These are phyloP conservation scores for Seminavis robusta DNA, from an alignment of 108 stramenopile species.

Conservation along the genomic window DNA sequence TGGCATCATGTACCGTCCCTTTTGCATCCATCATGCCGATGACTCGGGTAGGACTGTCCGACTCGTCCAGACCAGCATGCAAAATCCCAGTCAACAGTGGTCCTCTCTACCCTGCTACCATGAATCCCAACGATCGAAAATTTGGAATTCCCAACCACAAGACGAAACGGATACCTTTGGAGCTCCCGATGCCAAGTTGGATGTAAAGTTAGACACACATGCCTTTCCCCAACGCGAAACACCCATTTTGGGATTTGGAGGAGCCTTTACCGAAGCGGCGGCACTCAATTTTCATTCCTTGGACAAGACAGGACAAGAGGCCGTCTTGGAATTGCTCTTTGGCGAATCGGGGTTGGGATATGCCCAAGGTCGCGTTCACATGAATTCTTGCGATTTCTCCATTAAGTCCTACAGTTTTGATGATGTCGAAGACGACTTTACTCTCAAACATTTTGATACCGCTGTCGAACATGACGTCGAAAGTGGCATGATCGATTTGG, in stretches of 20 bases:
- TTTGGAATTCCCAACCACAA: neutral
- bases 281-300: conserved; percentile 83
- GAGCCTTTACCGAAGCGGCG: conserved; percentile 95
- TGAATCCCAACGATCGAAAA: conserved; percentile 11
- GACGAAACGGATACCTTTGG: conserved; percentile 27
- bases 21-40: conserved; percentile 19
- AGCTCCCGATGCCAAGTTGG: conserved; percentile 55
- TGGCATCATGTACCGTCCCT: conserved; percentile 20
- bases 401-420: conserved; percentile 85
- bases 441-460: conserved; percentile 76
- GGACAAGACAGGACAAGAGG: conserved; percentile 49
- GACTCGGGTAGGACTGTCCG: conserved; percentile 9
- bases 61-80: conserved; percentile 55
- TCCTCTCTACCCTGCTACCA: conserved; percentile 49
- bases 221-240: conserved; percentile 49
- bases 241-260: conserved; percentile 92
- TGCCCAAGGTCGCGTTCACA: conserved; percentile 85
- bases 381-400: conserved; percentile 96
- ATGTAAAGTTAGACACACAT: conserved; percentile 32
- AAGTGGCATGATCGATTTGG: conserved; percentile 83
- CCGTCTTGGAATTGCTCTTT: conserved; percentile 87
- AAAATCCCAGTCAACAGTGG: conserved; percentile 64
- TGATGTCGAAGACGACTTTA: conserved; percentile 83
- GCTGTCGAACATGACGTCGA: conserved; percentile 73
- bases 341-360: conserved; percentile 81